Evolutionary conservation across 169 alveolate genomes (phyloP).

Genomic region (Theileria parva): DNA sequence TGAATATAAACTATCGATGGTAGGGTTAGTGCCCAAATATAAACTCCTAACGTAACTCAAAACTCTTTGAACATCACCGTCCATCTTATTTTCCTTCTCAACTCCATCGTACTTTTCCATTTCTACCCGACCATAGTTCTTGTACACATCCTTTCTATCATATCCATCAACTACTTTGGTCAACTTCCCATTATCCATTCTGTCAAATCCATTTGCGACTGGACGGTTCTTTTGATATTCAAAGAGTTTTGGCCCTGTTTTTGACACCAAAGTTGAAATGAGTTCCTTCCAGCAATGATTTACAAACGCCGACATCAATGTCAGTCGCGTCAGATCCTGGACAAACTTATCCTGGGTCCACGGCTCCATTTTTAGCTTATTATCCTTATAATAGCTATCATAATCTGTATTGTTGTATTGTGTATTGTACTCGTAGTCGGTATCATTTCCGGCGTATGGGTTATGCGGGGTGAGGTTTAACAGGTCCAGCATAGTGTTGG

Average conservation of each 20-base stretch:
- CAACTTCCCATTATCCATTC: too few relatives aligned
- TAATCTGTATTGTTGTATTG: background rate
- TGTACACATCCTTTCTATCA: background rate
- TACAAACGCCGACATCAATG: background rate
- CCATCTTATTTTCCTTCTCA: background rate
- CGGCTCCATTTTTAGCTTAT: background rate
- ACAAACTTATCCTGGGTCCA: conserved; percentile 7
- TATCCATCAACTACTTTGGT: too few relatives aligned
- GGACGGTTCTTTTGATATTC: background rate
- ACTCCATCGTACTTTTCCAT: background rate
- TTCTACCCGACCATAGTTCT: background rate
- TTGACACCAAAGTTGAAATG: background rate
- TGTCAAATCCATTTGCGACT: background rate
- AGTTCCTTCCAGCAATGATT: conserved; percentile 12
- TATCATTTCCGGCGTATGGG: conserved; percentile 19
- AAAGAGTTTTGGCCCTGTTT: background rate
- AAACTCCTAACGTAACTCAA: background rate
- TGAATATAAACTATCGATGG: background rate
- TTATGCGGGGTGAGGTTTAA: conserved; percentile 3
- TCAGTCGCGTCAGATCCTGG: conserved; percentile 6
- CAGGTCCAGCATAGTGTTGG: conserved; percentile 27
- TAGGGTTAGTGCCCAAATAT: background rate
- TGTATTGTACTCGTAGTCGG: background rate
- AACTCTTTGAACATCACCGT: background rate
- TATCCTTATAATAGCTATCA: background rate